A percentile compares a stretch with the other conserved stretches of the same genome.
Conservation (phyloP, 1,139 yeast species). For the Blastobotrys malaysiensis region DNA sequence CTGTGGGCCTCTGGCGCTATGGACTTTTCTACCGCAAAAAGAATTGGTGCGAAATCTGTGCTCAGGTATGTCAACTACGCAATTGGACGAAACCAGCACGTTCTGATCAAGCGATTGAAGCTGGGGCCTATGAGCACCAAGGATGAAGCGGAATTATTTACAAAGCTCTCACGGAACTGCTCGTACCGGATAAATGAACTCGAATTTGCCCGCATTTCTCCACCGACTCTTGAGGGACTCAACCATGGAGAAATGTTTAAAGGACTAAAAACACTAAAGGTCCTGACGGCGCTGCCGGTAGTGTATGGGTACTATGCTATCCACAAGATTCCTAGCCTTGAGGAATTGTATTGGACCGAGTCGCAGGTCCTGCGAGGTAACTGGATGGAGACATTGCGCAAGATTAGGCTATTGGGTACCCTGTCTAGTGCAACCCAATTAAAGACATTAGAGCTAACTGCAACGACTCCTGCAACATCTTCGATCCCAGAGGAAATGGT, state of each 20-base stretch:
- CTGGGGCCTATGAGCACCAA: background rate
- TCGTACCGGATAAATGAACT: background rate
- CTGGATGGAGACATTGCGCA: background rate
- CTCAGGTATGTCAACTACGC: conserved; percentile 5
- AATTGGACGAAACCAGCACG: background rate
- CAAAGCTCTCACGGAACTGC: background rate
- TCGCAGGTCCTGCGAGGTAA: background rate
- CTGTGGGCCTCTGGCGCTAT: conserved; percentile 8
- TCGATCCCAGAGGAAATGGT: background rate
- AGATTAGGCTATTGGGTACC: background rate
- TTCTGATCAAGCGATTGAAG: background rate
- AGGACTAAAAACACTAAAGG: background rate
- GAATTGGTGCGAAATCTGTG: background rate
- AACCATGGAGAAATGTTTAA: background rate
- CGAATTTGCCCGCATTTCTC: background rate
- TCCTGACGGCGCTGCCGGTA: background rate
- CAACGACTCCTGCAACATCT: background rate
- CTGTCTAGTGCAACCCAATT: background rate
- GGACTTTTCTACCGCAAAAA: conserved; percentile 1
- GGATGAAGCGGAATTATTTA: background rate
- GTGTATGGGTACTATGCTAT: background rate
- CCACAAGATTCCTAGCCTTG: background rate
- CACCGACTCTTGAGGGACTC: background rate
- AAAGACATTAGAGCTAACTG: background rate
- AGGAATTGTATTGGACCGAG: background rate